These are phyloP conservation scores for Moelleriella libera DNA, from an alignment of 2,329 filamentous ascomycete species.

Conservation along the genomic window DNA sequence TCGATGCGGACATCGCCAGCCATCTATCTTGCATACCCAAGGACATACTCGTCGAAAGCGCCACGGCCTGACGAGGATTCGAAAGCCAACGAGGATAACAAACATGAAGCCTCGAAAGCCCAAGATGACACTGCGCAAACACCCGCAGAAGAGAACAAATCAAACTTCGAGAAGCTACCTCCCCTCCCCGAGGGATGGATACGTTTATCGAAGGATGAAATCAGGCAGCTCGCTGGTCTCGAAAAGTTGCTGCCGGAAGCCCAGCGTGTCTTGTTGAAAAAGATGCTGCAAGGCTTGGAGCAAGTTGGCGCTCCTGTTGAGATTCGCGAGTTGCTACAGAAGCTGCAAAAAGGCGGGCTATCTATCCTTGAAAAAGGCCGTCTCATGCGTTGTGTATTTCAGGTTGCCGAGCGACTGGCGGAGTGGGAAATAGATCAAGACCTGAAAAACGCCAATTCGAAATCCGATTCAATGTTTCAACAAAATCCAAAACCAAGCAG, in stretches of 20 bases:
- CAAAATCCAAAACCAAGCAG: constrained; percentile 10
- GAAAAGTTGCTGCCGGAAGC: constrained; percentile 47
- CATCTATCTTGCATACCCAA: constrained; percentile 19
- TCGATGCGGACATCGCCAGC: constrained; percentile 19
- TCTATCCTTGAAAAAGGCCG: constrained; percentile 22
- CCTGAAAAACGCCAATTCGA: constrained; percentile 5
- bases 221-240: constrained; percentile 42
- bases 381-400: constrained; percentile 21
- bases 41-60: constrained; percentile 22
- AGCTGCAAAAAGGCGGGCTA: constrained; percentile 40
- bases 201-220: constrained; percentile 28
- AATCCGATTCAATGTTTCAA: constrained; percentile 6
- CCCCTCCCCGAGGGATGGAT: constrained; percentile 33
- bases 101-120: constrained; percentile 6
- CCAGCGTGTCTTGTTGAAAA: constrained; percentile 45
- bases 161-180: constrained; percentile 11
- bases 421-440: constrained; percentile 13
- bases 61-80: constrained; percentile 23
- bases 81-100: constrained; percentile 11
- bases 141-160: constrained; percentile 6
- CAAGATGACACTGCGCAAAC: constrained; percentile 9
- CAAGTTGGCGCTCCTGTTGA: constrained; percentile 57
- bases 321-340: constrained; percentile 40
- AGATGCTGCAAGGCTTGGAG: constrained; percentile 48
- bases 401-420: constrained; percentile 20